Evolutionary conservation across 1,284 basidiomycete species (phyloP).

Genomic region (Ceratobasidium sp.): DNA sequence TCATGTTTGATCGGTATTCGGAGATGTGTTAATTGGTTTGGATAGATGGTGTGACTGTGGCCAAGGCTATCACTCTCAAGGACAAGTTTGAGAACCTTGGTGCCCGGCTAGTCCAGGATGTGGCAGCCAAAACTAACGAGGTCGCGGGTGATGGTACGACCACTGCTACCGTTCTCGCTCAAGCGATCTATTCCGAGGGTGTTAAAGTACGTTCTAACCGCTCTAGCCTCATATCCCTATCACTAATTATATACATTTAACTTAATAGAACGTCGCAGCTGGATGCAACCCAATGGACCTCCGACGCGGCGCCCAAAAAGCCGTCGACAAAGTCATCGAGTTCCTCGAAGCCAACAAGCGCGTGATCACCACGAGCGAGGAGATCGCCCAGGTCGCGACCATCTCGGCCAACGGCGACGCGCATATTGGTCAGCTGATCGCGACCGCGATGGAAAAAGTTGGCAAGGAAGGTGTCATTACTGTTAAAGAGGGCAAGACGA

Average conservation of each 20-base stretch:
- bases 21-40: constrained; percentile 2
- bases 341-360: constrained; percentile 93
- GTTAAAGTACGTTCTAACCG: constrained; percentile 79
- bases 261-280: constrained; percentile 93
- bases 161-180: constrained; percentile 96
- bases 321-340: constrained; percentile 95
- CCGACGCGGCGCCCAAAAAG: constrained; percentile 94
- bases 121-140: constrained; percentile 97
- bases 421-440: constrained; percentile 95
- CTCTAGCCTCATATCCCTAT: background rate
- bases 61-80: constrained; percentile 93
- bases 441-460: constrained; percentile 99
- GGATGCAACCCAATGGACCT: constrained; percentile 99
- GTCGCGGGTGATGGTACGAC: constrained; percentile 98
- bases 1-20: background rate
- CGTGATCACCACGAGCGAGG: constrained; percentile 95
- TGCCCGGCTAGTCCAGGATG: constrained; percentile 95
- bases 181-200: constrained; percentile 98
- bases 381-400: constrained; percentile 96
- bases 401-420: constrained; percentile 98
- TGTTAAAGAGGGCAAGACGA: constrained; percentile 97
- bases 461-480: constrained; percentile 99
- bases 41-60: constrained; percentile 96
- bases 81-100: constrained; percentile 99
- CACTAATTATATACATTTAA: too few relatives aligned